Evolutionary conservation across 2,329 filamentous ascomycete species (phyloP).

Genomic region (Neofusicoccum ribis): DNA sequence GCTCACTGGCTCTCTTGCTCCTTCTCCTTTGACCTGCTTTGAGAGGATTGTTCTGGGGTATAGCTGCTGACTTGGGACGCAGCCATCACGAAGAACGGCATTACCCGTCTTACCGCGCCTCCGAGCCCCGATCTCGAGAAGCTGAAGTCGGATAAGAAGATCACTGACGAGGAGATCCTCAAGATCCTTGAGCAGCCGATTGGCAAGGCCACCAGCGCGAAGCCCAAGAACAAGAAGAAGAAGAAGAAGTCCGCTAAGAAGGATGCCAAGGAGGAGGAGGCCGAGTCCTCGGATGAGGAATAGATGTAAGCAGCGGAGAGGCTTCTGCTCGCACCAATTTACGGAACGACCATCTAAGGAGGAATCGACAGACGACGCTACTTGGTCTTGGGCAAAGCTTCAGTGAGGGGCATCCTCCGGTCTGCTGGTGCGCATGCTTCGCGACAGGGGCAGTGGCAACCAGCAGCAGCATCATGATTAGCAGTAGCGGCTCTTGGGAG

Average conservation of each 20-base stretch:
- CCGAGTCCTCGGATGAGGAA: slow-evolving; percentile 41
- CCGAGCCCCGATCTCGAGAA: slow-evolving; percentile 75
- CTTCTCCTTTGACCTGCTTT: too few species aligned
- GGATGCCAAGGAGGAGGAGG: slow-evolving; percentile 55
- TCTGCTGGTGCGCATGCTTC: slow-evolving; percentile 1
- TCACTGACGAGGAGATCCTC: slow-evolving; percentile 90
- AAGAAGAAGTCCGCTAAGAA: slow-evolving; percentile 72
- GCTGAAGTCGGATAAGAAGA: slow-evolving; percentile 96
- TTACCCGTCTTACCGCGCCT: slow-evolving; percentile 80
- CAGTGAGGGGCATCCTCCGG: neutral
- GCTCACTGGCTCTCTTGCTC: too few species aligned
- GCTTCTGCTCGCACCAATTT: neutral
- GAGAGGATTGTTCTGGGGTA: too few species aligned
- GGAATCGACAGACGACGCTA: neutral
- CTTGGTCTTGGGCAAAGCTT: neutral
- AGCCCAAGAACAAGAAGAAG: slow-evolving; percentile 89
- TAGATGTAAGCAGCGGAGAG: slow-evolving; percentile 20
- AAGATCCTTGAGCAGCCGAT: slow-evolving; percentile 91
- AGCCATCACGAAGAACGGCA: slow-evolving; percentile 98
- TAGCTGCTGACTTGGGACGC: neutral
- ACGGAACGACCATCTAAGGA: neutral
- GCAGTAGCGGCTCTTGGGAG: slow-evolving; percentile 6
- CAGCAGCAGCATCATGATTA: slow-evolving; percentile 11
- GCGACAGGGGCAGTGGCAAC: neutral
- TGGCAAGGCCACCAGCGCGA: slow-evolving; percentile 60